Percentiles rank a stretch among this genome's conserved stretches.
phyloP scores from a whole-genome alignment of 495 filamentous ascomycete species.

The Echria macrotheca region DNA sequence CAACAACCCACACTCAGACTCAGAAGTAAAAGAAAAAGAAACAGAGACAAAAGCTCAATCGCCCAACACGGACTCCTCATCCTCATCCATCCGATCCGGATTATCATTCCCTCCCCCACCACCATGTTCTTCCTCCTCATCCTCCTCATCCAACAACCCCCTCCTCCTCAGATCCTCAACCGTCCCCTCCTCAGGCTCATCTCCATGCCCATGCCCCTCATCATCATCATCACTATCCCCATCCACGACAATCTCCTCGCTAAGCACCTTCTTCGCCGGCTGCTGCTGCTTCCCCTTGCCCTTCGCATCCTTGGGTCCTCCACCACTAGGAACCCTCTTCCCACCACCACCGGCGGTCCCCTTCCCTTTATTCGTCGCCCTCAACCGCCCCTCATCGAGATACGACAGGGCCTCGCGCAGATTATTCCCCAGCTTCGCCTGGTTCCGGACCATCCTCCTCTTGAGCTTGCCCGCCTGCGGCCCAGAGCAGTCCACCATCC shows the following conservation, averaged over 20 bases:
- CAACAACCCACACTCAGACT: too few species aligned
- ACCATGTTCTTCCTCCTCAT: slow-evolving; percentile 32
- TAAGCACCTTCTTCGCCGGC: slow-evolving; percentile 34
- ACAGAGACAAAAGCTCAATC: too few species aligned
- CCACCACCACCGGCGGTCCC: too few species aligned
- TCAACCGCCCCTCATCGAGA: slow-evolving; percentile 56
- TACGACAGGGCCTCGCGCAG: slow-evolving; percentile 71
- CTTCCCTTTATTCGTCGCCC: slow-evolving; percentile 29
- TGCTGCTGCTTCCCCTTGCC: slow-evolving; percentile 39
- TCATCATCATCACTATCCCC: slow-evolving; percentile 49
- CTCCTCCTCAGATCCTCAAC: slow-evolving; percentile 58
- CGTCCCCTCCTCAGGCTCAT: slow-evolving; percentile 43
- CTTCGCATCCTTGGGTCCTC: slow-evolving; percentile 24
- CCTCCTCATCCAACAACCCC: slow-evolving; percentile 50
- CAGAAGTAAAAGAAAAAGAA: too few species aligned
- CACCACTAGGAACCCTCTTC: slow-evolving; percentile 28
- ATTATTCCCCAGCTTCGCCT: slow-evolving; percentile 60
- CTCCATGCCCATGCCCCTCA: slow-evolving; percentile 42
- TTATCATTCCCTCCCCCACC: slow-evolving; percentile 9
- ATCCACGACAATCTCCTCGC: slow-evolving; percentile 44
- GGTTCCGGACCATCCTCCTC: slow-evolving; percentile 62
- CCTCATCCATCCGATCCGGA: slow-evolving; percentile 47
- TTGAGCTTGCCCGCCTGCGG: slow-evolving; percentile 54
- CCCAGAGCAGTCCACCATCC: slow-evolving; percentile 60
- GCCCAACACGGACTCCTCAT: slow-evolving; percentile 67